Conservation (phyloP, 164 flowering plant genomes). For the Magnolia sinica region DNA sequence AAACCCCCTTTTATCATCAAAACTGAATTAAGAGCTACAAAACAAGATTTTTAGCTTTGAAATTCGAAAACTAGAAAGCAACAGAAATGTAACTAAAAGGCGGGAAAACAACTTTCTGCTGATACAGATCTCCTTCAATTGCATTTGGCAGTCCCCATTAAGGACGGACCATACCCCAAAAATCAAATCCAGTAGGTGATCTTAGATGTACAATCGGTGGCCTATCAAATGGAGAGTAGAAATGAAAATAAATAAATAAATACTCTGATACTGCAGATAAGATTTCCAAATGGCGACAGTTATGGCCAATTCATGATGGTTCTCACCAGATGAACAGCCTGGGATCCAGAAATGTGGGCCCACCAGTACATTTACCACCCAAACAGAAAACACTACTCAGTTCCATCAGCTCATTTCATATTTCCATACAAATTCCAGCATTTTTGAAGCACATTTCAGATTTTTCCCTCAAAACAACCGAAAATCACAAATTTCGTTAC, state of each 20-base stretch:
- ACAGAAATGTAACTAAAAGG: too few relatives aligned
- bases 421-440: background rate
- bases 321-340: background rate
- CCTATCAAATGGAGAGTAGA: too few relatives aligned
- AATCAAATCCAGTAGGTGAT: too few relatives aligned
- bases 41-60: too few relatives aligned
- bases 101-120: background rate
- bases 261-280: too few relatives aligned
- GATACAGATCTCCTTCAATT: background rate
- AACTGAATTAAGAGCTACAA: too few relatives aligned
- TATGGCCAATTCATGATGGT: background rate
- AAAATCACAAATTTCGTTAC: constrained; percentile 8
- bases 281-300: background rate
- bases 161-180: too few relatives aligned
- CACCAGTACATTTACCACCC: background rate
- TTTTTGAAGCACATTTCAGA: background rate
- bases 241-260: too few relatives aligned
- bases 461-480: background rate
- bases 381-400: background rate
- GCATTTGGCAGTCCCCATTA: background rate
- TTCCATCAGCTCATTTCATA: background rate
- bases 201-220: too few relatives aligned
- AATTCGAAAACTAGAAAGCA: too few relatives aligned
- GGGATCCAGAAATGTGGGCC: background rate
- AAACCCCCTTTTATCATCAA: too few relatives aligned